Percentiles rank a stretch among this genome's conserved stretches.
phyloP scores from a whole-genome alignment of 2,329 filamentous ascomycete species.

The Xylariaceae sp. region DNA sequence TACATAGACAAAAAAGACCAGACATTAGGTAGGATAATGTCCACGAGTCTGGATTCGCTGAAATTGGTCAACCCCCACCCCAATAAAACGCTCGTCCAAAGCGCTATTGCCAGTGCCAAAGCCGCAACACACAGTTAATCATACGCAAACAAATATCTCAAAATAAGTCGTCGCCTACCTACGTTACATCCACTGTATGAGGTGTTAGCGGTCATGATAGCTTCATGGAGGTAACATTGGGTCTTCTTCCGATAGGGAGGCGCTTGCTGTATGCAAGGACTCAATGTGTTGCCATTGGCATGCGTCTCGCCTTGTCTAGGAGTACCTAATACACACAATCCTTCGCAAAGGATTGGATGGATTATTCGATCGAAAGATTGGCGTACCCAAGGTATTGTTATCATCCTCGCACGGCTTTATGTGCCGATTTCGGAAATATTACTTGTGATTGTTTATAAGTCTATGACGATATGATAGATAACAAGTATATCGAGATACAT shows the following conservation, averaged over 20 bases:
- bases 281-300: neutral
- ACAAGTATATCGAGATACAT: neutral
- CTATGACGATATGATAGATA: conserved; percentile 2
- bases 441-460: conserved; percentile 4
- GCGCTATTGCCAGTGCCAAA: too few relatives aligned
- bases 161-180: too few relatives aligned
- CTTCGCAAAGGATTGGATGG: neutral
- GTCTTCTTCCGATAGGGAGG: neutral
- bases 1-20: too few relatives aligned
- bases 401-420: conserved; percentile 7
- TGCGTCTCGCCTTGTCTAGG: neutral
- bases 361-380: conserved; percentile 18
- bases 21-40: too few relatives aligned
- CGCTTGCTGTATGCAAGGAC: neutral
- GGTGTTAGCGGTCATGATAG: too few relatives aligned
- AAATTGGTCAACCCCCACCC: too few relatives aligned
- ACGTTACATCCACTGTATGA: too few relatives aligned
- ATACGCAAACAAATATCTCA: too few relatives aligned
- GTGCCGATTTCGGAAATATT: conserved; percentile 16
- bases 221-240: too few relatives aligned
- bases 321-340: neutral
- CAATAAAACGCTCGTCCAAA: too few relatives aligned
- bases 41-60: too few relatives aligned
- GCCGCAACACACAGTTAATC: too few relatives aligned
- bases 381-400: conserved; percentile 3